phyloP scores from a whole-genome alignment of 768 basidiomycete species.

The Mycena rosella region DNA sequence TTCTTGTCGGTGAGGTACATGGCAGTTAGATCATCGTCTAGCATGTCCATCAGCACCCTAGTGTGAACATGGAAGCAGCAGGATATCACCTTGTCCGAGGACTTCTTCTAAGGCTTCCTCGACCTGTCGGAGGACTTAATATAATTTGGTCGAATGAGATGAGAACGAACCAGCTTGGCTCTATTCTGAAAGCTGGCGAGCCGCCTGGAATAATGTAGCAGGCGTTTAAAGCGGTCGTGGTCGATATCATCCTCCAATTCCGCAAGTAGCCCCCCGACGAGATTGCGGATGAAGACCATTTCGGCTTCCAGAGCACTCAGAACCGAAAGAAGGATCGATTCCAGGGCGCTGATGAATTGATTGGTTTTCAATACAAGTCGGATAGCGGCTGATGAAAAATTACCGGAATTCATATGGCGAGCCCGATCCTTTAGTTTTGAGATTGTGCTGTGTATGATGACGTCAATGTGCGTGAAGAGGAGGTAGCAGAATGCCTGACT shows the following conservation, averaged over 20 bases:
- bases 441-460: constrained; percentile 72
- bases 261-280: constrained; percentile 90
- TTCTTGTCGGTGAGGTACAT: constrained; percentile 96
- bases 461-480: constrained; percentile 25
- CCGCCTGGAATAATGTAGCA: constrained; percentile 93
- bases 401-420: constrained; percentile 93
- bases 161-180: constrained; percentile 75
- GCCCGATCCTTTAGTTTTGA: constrained; percentile 76
- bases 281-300: constrained; percentile 92
- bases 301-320: constrained; percentile 95
- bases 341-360: constrained; percentile 77
- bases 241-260: constrained; percentile 97
- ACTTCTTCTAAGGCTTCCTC: constrained; percentile 94
- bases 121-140: constrained; percentile 62
- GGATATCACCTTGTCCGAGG: constrained; percentile 79
- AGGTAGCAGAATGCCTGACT: constrained; percentile 54
- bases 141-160: background rate
- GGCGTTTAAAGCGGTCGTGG: constrained; percentile 91
- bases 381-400: constrained; percentile 18
- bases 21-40: constrained; percentile 93
- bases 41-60: background rate
- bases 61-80: background rate
- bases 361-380: constrained; percentile 35
- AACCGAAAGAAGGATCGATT: constrained; percentile 93
- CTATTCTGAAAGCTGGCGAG: constrained; percentile 92